Conservation (phyloP, 306 rosid species). For the Cucurbita maxima region DNA sequence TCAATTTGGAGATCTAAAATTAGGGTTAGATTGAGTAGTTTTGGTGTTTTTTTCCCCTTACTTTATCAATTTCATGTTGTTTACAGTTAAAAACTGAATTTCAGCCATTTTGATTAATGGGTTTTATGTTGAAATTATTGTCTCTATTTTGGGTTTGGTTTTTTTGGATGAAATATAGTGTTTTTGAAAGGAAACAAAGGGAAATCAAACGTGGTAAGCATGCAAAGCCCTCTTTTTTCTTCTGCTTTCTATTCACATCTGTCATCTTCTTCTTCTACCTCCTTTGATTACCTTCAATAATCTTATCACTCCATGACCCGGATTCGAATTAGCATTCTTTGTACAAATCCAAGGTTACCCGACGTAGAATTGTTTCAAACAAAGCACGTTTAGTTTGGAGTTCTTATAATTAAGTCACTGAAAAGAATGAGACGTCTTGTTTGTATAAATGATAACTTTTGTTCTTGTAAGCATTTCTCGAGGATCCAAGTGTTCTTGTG, state of each 20-base stretch:
- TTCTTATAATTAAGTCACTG: too few species aligned
- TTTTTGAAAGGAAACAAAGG: neutral
- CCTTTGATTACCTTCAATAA: conserved; percentile 2
- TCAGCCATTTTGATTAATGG: neutral
- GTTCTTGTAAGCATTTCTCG: too few species aligned
- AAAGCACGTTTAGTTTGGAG: too few species aligned
- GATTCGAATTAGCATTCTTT: too few species aligned
- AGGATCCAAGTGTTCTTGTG: too few species aligned
- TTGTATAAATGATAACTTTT: too few species aligned
- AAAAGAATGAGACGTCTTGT: too few species aligned
- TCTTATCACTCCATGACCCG: too few species aligned
- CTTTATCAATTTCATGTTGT: neutral
- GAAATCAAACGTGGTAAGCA: neutral
- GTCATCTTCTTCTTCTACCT: conserved; percentile 27
- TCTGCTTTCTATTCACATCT: conserved; percentile 21
- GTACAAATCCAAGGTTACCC: too few species aligned
- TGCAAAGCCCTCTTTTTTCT: conserved; percentile 16
- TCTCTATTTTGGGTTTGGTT: neutral
- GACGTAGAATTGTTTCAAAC: too few species aligned
- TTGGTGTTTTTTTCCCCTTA: neutral
- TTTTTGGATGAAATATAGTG: neutral
- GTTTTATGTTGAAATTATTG: neutral
- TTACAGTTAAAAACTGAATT: neutral
- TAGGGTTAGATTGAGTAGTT: neutral
- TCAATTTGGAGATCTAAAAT: neutral